Base-by-base conservation (phyloP, 2,329 filamentous ascomycete species). In the Diaporthe destruens region DNA sequence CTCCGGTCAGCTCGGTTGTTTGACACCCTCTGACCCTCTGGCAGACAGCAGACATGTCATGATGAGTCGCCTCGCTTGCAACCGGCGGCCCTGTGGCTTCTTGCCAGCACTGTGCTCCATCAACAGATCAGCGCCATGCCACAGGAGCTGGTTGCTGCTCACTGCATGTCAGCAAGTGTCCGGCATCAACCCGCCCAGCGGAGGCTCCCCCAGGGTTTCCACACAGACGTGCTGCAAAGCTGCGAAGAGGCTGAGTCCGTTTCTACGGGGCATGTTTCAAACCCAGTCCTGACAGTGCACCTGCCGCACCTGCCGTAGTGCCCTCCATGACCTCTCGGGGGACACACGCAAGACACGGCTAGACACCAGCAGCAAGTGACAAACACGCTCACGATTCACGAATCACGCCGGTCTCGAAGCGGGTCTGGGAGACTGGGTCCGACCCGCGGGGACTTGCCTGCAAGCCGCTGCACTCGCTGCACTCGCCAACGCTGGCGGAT, bases 321-420 rank as follows among this genome's bases (percentile, higher is more conserved):
- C 59, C 42, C 3, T 65, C 59, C 8, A 63, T 29, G 42, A 44
- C 44, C 59, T 49, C 34, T 65, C 59, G 44, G 59, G 23, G 59
- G 32, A 65, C 44, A 49, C 20, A 51, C n/a, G n/a, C n/a, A n/a
- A n/a, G n/a, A n/a, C n/a, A n/a, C 42, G 59, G 59, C 59, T 65
- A 65, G 44, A 49, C 36, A 42, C 14, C 61, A 65, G 44, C 20
- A 51, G 61, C 61, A 65, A n/a, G 61, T 65, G 25, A 51, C 61
- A 51, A 65, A 51, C 61, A 66, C 61, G 47, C 47, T 53, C 70
- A 51, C 70, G 63, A 68, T 42, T 72, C 63, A 68, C 70, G 63
- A 68, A 51, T 72, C 63, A 68, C 61, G 55, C 61, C 39, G 61
- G 63, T 68, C 56, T 49, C 34, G 57, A 55, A 53, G 49, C 61